Conservation (phyloP, 2,329 filamentous ascomycete species). For the Sporothrix curviconia region DNA sequence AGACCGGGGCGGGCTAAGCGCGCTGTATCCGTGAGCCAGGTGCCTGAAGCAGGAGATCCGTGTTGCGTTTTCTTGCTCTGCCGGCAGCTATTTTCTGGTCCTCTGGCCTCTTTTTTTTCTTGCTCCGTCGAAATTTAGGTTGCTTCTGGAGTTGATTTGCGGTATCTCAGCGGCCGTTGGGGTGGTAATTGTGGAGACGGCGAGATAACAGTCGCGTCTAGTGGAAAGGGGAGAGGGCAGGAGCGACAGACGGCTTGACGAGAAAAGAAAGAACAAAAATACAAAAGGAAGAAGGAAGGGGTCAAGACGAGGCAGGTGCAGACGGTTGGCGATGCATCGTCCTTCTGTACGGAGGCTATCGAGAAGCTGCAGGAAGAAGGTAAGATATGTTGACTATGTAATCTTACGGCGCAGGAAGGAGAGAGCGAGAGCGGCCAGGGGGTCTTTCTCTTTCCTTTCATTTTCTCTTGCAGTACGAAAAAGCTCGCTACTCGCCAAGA, state of each 20-base stretch:
- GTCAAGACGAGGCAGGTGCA: neutral
- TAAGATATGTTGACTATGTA: too few relatives aligned
- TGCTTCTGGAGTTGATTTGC: too few relatives aligned
- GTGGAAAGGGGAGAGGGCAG: neutral
- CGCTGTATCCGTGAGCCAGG: neutral
- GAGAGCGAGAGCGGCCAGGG: neutral
- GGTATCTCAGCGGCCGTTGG: conserved; percentile 11
- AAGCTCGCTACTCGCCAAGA: neutral
- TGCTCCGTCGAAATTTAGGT: too few relatives aligned
- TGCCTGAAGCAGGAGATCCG: too few relatives aligned
- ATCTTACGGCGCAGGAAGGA: neutral
- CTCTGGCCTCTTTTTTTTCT: neutral
- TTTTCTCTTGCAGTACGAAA: conserved; percentile 1
- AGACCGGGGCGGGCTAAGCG: conserved; percentile 2
- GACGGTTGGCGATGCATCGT: neutral
- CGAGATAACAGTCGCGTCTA: neutral
- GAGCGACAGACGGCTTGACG: conserved; percentile 1
- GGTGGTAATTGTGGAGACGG: conserved; percentile 7
- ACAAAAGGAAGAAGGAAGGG: neutral
- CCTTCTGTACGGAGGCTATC: too few relatives aligned
- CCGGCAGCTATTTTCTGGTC: too few relatives aligned
- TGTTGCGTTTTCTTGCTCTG: neutral
- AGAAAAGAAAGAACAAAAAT: too few relatives aligned
- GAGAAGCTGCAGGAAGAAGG: neutral
- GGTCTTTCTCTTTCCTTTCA: neutral